Percentiles rank a stretch among this genome's conserved stretches.
Conservation (phyloP, 352 stramenopile species). For the Salisapilia sapeloensis region DNA sequence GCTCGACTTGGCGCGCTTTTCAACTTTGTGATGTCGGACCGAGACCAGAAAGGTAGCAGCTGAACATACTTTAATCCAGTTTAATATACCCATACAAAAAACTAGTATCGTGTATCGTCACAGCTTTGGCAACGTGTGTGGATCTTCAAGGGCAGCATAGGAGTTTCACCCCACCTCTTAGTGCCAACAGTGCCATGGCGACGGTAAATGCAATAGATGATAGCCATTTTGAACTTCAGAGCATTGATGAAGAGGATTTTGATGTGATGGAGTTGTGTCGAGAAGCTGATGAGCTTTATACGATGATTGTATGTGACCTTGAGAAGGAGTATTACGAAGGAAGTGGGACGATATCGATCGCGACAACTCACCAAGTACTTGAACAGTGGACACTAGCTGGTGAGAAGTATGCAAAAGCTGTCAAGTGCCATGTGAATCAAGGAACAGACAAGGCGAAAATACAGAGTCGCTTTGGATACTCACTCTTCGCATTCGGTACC, state of each 20-base stretch:
- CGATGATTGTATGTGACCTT: slow-evolving; percentile 25
- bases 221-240: slow-evolving; percentile 4
- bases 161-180: too few species aligned
- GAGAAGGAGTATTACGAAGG: slow-evolving; percentile 14
- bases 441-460: slow-evolving; percentile 9
- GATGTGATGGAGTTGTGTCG: too few species aligned
- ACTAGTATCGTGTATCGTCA: too few species aligned
- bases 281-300: slow-evolving; percentile 49
- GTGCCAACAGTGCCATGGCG: too few species aligned
- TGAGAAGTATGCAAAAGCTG: slow-evolving; percentile 46
- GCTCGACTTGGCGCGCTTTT: too few species aligned
- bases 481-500: slow-evolving; percentile 38
- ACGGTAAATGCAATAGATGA: not conserved
- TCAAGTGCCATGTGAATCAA: slow-evolving; percentile 12
- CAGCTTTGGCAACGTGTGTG: too few species aligned
- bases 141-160: too few species aligned
- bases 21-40: too few species aligned
- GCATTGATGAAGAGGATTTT: slow-evolving; percentile 16
- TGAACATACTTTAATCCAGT: too few species aligned
- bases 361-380: slow-evolving; percentile 33
- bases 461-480: slow-evolving; percentile 31
- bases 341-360: slow-evolving; percentile 7
- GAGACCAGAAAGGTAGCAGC: too few species aligned
- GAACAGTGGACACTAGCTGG: slow-evolving; percentile 46
- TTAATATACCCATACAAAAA: too few species aligned